phyloP scores from a whole-genome alignment of 495 filamentous ascomycete genomes.

The Halenospora varia region DNA sequence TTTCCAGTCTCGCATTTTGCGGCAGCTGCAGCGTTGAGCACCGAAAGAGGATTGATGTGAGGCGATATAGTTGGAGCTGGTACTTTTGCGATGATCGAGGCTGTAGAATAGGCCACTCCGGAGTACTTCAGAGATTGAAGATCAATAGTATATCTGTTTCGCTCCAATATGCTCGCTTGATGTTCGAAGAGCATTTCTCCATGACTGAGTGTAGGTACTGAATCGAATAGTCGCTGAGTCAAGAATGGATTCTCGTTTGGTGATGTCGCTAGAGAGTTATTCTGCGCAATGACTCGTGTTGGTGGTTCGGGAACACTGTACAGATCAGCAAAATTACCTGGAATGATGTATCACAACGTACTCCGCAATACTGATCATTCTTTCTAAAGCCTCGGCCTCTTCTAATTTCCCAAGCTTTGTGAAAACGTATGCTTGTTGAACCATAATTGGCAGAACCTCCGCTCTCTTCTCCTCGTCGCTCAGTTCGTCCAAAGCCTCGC shows the following conservation, averaged over 20 bases:
- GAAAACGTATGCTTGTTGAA: conserved; percentile 82
- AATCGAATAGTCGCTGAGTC: conserved; percentile 62
- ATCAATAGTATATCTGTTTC: conserved; percentile 68
- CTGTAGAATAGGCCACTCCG: conserved; percentile 65
- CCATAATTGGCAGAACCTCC: conserved; percentile 79
- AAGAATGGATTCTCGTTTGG: conserved; percentile 70
- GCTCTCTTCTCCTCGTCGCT: conserved; percentile 75
- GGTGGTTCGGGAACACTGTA: conserved; percentile 72
- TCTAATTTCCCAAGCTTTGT: conserved; percentile 65
- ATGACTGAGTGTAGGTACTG: conserved; percentile 49
- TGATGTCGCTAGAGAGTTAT: conserved; percentile 65
- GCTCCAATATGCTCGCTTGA: conserved; percentile 62
- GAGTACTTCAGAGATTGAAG: conserved; percentile 75
- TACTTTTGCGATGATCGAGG: conserved; percentile 49
- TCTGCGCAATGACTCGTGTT: conserved; percentile 71
- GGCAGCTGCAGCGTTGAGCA: conserved; percentile 77
- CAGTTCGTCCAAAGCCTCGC: conserved; percentile 78
- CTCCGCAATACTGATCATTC: conserved; percentile 59
- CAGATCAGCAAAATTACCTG: conserved; percentile 3
- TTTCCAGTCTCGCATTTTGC: conserved; percentile 60
- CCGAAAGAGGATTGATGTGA: conserved; percentile 60
- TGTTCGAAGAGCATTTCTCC: conserved; percentile 74
- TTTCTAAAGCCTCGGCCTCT: conserved; percentile 65
- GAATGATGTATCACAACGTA: conserved; percentile 35
- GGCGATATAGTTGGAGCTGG: conserved; percentile 52